Evolutionary conservation across 2,329 filamentous ascomycete genomes (phyloP).

Genomic region (Fusarium haematococcum): DNA sequence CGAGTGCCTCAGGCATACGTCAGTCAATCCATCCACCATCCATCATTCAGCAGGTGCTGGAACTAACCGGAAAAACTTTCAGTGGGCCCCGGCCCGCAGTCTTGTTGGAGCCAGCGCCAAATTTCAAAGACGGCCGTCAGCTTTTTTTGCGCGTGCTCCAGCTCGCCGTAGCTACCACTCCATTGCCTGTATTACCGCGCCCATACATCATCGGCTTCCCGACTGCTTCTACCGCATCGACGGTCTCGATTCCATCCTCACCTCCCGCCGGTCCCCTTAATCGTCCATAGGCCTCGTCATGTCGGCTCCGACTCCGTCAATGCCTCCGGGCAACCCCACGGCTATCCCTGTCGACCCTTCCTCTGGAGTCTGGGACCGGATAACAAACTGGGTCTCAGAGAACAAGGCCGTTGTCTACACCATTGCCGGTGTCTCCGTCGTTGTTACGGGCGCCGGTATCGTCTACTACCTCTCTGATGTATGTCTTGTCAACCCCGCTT

Average conservation of each 20-base stretch:
- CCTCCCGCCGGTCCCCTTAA: slow-evolving; percentile 36
- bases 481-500: slow-evolving; percentile 40
- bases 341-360: slow-evolving; percentile 66
- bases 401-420: slow-evolving; percentile 97
- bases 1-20: slow-evolving; percentile 37
- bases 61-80: slow-evolving; percentile 46
- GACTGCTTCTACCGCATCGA: slow-evolving; percentile 41
- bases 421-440: slow-evolving; percentile 91
- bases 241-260: slow-evolving; percentile 43
- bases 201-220: slow-evolving; percentile 50
- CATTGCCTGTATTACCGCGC: slow-evolving; percentile 40
- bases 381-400: slow-evolving; percentile 92
- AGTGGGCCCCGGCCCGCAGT: slow-evolving; percentile 38
- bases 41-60: slow-evolving; percentile 12
- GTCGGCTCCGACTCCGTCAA: slow-evolving; percentile 61
- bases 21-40: not conserved
- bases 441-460: slow-evolving; percentile 89
- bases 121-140: slow-evolving; percentile 47
- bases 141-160: slow-evolving; percentile 50
- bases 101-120: slow-evolving; percentile 44
- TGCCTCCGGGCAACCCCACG: slow-evolving; percentile 58
- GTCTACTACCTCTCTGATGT: slow-evolving; percentile 86
- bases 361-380: slow-evolving; percentile 86
- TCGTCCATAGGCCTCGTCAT: slow-evolving; percentile 49
- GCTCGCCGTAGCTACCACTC: slow-evolving; percentile 46